Evolutionary conservation across 371 early-diverging fungal genomes (phyloP).

Genomic region (Apophysomyces variabilis): DNA sequence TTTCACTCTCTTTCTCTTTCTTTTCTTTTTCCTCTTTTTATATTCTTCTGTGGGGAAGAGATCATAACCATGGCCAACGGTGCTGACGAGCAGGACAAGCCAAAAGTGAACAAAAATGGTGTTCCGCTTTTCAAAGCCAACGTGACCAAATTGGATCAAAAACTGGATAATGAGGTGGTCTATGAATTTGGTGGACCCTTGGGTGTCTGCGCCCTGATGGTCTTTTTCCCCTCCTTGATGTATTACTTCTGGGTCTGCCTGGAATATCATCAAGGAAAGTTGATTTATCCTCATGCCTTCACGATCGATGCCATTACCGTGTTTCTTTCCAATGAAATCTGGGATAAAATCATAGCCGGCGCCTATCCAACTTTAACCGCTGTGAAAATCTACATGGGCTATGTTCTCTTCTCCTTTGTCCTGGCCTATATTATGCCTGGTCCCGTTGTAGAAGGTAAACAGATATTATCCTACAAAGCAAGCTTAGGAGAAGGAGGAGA

Average conservation of each 20-base stretch:
- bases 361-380: conserved; percentile 63
- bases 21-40: not conserved
- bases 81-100: conserved; percentile 5
- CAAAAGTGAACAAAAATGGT: conserved; percentile 34
- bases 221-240: conserved; percentile 75
- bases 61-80: not conserved
- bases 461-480: no score
- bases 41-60: no score
- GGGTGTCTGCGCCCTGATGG: conserved; percentile 72
- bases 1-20: not conserved
- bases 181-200: conserved; percentile 78
- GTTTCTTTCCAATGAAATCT: conserved; percentile 50
- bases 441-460: conserved; percentile 57
- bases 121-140: conserved; percentile 48
- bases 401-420: conserved; percentile 57
- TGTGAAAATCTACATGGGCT: conserved; percentile 64
- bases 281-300: conserved; percentile 52
- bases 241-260: conserved; percentile 76
- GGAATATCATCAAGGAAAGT: conserved; percentile 65
- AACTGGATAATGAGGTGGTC: conserved; percentile 64
- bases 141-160: conserved; percentile 50
- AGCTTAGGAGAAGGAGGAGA: not conserved
- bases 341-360: conserved; percentile 40
- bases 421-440: conserved; percentile 74
- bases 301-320: conserved; percentile 43